A percentile compares a stretch with the other conserved stretches of the same genome.
phyloP scores from a whole-genome alignment of 2,329 filamentous ascomycete genomes.

The Sarocladium brachiariae region DNA sequence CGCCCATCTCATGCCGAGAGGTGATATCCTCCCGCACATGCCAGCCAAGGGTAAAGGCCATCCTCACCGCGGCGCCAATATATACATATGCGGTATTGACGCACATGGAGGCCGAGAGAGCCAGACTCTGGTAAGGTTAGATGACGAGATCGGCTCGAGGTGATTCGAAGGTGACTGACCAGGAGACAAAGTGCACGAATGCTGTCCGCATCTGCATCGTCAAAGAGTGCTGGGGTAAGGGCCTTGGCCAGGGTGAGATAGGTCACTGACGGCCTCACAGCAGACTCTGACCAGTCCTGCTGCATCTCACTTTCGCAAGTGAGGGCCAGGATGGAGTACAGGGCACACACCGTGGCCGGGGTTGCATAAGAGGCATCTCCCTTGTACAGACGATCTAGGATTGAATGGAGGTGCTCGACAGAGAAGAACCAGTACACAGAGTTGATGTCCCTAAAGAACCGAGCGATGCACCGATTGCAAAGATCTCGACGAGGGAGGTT shows the following conservation, averaged over 20 bases:
- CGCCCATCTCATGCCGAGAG: background rate
- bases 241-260: conserved; percentile 4
- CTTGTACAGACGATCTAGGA: background rate
- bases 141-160: background rate
- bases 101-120: conserved; percentile 7
- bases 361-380: background rate
- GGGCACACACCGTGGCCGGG: background rate
- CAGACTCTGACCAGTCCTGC: background rate
- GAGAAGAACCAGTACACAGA: conserved; percentile 8
- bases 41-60: conserved; percentile 2
- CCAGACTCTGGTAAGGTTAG: background rate
- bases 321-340: conserved; percentile 3
- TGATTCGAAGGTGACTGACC: background rate
- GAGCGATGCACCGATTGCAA: conserved; percentile 2
- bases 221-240: conserved; percentile 2
- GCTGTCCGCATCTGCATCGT: background rate
- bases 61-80: conserved; percentile 4
- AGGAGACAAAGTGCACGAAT: conserved; percentile 2
- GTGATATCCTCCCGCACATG: background rate
- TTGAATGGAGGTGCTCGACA: background rate
- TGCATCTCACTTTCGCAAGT: conserved; percentile 8
- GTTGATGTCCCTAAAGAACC: conserved; percentile 7
- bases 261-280: background rate
- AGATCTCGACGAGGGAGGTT: background rate
- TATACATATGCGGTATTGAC: conserved; percentile 5